Base-by-base conservation (phyloP, 805 yeast species). In the Candida tibetensis region DNA sequence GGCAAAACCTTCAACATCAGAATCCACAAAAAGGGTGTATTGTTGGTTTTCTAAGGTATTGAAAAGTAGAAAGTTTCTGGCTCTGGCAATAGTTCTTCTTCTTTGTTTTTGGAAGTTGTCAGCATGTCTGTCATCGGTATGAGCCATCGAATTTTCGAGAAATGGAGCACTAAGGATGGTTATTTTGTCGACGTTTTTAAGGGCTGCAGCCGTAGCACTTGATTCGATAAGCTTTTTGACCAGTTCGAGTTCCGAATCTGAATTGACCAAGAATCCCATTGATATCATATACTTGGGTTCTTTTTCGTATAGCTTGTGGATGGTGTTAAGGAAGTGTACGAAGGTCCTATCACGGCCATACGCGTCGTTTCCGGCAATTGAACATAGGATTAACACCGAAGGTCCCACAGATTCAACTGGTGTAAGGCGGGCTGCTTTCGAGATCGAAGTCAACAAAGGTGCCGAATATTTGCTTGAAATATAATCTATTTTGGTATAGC, bases 271-370 rank as follows among this genome's bases (percentile, higher is more conserved):
- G 4, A 68, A 45, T 3, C 67, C 68, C 10, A 62, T 41, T 23
- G 56, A 55, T 13, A 51, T 30, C 13, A 30, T 27, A 14, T 14
- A 21, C 14, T 28, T 7, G 22, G 7, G 14, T 12, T 23, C 27
- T 5, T 26, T n/a, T 15, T 26, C 18, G 14, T 34, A 29, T 27
- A 70, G 47, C 2, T 55, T 22, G 5, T 39, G 34, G 16, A 71
- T 40, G 1, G 64, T 55, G 2, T 52, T 37, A 32, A 70, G 48
- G 30, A 66, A 64, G 38, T 66, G 67, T 1, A 36, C 32, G 34
- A 72, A 59, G 1, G 46, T 34, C 22, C 69, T 54, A 3, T 45
- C 57, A 3, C 41, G 42, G 1, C 77, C 77, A 36, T 67, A 73
- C 7, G 41, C 42, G 10, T 32, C 18, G 14, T 23, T 15, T 6